Evolutionary conservation across 495 filamentous ascomycete genomes (phyloP).

Genomic region (Trichoderma erinaceum): DNA sequence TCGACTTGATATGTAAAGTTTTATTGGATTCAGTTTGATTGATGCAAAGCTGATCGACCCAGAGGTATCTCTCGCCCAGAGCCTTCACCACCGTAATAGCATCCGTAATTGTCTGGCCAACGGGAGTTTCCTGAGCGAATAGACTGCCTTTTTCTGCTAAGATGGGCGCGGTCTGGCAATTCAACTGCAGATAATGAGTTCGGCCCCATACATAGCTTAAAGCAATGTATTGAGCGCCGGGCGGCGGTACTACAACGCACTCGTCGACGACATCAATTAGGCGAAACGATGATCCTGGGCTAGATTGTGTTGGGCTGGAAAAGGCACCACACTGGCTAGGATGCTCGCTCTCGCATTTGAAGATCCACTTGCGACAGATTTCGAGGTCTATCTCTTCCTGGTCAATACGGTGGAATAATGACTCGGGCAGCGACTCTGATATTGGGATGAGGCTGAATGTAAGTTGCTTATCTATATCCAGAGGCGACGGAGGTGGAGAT

Average conservation of each 20-base stretch:
- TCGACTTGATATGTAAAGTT: background rate
- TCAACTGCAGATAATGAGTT: too few relatives aligned
- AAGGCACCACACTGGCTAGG: background rate
- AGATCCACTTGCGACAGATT: background rate
- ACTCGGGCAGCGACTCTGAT: too few relatives aligned
- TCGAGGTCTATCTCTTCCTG: background rate
- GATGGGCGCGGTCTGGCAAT: too few relatives aligned
- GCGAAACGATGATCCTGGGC: background rate
- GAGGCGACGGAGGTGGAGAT: too few relatives aligned
- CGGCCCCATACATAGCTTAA: background rate
- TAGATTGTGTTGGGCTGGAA: background rate
- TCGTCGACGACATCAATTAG: background rate
- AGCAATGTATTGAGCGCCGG: background rate
- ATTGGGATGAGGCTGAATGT: too few relatives aligned
- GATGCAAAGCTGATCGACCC: background rate
- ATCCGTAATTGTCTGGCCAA: background rate
- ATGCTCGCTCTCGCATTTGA: background rate
- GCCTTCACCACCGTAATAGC: background rate
- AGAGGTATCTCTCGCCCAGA: background rate
- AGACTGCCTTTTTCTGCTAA: background rate
- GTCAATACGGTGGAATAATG: too few relatives aligned
- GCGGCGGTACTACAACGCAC: background rate
- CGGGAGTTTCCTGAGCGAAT: background rate
- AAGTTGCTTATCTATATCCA: too few relatives aligned
- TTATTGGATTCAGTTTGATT: background rate